A percentile compares a stretch with the other conserved stretches of the same genome.
These are phyloP conservation scores for Ogataea dorogensis DNA, from an alignment of 805 yeast species.

Conservation along the genomic window DNA sequence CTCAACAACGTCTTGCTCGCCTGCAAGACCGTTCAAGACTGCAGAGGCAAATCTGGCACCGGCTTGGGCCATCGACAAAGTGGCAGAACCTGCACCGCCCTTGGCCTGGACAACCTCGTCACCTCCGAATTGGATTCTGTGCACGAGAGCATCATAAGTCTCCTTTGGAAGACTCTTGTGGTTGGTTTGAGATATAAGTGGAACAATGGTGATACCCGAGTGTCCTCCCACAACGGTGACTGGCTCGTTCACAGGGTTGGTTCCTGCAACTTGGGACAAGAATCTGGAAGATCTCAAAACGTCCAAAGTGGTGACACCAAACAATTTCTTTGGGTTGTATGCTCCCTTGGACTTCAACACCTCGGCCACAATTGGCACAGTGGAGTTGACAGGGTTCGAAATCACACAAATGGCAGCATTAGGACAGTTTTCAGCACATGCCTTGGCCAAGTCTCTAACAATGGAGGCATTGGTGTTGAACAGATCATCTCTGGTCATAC, in stretches of 20 bases:
- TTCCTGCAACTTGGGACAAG: conserved; percentile 61
- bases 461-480: conserved; percentile 96
- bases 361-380: conserved; percentile 95
- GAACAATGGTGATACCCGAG: conserved; percentile 95
- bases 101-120: conserved; percentile 87
- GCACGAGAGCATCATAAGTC: conserved; percentile 61
- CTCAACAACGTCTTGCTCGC: conserved; percentile 48
- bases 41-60: conserved; percentile 74
- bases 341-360: conserved; percentile 81
- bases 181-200: conserved; percentile 81
- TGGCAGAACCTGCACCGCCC: conserved; percentile 82
- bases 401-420: conserved; percentile 79
- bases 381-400: conserved; percentile 96
- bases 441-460: conserved; percentile 88
- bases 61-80: conserved; percentile 84
- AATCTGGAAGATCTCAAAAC: conserved; percentile 87
- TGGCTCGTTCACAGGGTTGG: conserved; percentile 74
- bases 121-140: conserved; percentile 93
- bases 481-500: conserved; percentile 97
- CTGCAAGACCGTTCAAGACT: conserved; percentile 54
- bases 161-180: conserved; percentile 66
- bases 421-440: conserved; percentile 79
- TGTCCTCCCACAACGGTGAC: conserved; percentile 96
- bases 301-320: conserved; percentile 96
- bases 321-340: conserved; percentile 87